These are phyloP conservation scores for Xanthoconium stramineum DNA, from an alignment of 768 basidiomycete genomes.

Conservation along the genomic window DNA sequence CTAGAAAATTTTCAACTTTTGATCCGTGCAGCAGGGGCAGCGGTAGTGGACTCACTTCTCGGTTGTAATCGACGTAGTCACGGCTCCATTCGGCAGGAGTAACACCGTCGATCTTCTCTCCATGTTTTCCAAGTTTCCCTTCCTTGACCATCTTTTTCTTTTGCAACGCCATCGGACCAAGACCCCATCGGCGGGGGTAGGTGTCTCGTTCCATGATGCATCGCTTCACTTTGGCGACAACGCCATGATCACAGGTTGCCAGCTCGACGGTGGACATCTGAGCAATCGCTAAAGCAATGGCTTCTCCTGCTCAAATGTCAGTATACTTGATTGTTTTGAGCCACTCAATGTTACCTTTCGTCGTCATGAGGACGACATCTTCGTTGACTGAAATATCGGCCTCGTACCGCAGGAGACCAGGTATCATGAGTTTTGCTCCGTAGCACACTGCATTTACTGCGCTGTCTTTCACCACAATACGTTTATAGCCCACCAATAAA, in stretches of 20 bases:
- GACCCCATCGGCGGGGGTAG: slow-evolving; percentile 96
- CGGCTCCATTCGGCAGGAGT: slow-evolving; percentile 91
- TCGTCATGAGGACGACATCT: slow-evolving; percentile 98
- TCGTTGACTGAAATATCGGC: slow-evolving; percentile 92
- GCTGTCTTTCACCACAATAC: slow-evolving; percentile 98
- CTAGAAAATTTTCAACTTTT: slow-evolving; percentile 23
- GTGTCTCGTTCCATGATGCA: slow-evolving; percentile 99
- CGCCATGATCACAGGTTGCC: slow-evolving; percentile 96
- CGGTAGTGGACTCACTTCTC: slow-evolving; percentile 44
- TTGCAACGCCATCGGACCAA: slow-evolving; percentile 94
- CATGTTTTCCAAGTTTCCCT: slow-evolving; percentile 95
- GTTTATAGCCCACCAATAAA: slow-evolving; percentile 92
- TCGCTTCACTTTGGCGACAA: slow-evolving; percentile 98
- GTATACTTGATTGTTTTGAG: neutral
- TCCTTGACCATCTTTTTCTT: slow-evolving; percentile 99
- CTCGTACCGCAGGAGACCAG: slow-evolving; percentile 95
- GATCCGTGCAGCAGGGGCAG: neutral
- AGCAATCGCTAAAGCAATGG: slow-evolving; percentile 90
- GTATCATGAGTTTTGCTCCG: slow-evolving; percentile 99
- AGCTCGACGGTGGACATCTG: slow-evolving; percentile 99
- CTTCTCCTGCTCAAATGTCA: slow-evolving; percentile 58
- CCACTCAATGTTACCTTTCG: slow-evolving; percentile 65
- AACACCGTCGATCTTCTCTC: slow-evolving; percentile 80
- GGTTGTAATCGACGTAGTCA: slow-evolving; percentile 91
- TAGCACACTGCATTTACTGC: slow-evolving; percentile 99